Conservation (phyloP, 2,329 filamentous ascomycete genomes). For the Colletotrichum paranaense region DNA sequence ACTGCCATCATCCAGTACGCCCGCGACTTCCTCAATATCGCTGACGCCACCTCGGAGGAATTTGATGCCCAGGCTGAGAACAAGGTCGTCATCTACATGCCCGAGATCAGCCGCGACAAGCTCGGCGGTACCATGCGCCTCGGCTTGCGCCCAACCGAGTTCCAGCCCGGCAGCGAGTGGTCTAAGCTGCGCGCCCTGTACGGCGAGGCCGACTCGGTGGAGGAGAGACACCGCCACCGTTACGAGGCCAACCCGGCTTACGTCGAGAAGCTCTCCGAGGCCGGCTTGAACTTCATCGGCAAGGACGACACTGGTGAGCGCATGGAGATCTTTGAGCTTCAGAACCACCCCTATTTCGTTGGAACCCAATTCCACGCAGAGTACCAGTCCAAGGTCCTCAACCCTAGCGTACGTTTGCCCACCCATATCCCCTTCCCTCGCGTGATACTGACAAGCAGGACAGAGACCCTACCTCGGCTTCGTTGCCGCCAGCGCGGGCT, state of each 20-base stretch:
- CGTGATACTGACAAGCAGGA: conserved; percentile 19
- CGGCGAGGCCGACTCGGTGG: conserved; percentile 64
- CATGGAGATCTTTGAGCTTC: conserved; percentile 86
- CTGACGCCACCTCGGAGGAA: conserved; percentile 67
- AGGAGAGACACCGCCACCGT: conserved; percentile 86
- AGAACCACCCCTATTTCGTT: conserved; percentile 87
- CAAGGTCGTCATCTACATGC: conserved; percentile 90
- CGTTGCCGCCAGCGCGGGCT: conserved; percentile 80
- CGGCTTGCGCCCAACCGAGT: conserved; percentile 78
- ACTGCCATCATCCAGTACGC: conserved; percentile 92
- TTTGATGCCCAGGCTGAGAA: conserved; percentile 68
- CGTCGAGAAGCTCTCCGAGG: conserved; percentile 74
- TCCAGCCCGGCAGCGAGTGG: conserved; percentile 82
- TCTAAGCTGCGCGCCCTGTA: conserved; percentile 82
- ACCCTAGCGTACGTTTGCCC: conserved; percentile 68
- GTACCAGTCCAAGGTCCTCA: conserved; percentile 80
- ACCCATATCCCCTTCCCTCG: conserved; percentile 62
- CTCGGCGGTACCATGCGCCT: conserved; percentile 91
- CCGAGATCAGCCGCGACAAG: conserved; percentile 81
- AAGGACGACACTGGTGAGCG: conserved; percentile 83
- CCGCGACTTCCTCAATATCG: conserved; percentile 76
- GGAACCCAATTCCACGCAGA: conserved; percentile 89
- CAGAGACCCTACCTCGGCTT: conserved; percentile 80
- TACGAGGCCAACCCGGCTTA: conserved; percentile 91
- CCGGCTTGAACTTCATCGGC: conserved; percentile 80